Evolutionary conservation across 75 land plant species (phyloP).

Genomic region (Picea glauca): DNA sequence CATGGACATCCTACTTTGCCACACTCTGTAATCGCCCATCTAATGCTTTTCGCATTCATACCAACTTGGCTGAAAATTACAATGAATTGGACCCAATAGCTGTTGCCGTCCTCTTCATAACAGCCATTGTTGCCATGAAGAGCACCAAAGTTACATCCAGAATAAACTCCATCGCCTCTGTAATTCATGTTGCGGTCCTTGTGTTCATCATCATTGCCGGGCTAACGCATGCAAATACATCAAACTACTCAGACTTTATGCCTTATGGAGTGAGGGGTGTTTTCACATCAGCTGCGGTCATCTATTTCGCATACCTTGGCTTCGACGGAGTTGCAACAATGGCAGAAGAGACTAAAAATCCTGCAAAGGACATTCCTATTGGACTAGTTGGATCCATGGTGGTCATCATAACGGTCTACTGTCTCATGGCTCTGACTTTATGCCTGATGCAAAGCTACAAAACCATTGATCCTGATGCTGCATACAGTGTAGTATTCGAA

Average conservation of each 20-base stretch:
- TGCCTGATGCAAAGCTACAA: slow-evolving; percentile 37
- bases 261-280: slow-evolving; percentile 67
- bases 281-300: slow-evolving; percentile 49
- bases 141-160: slow-evolving; percentile 67
- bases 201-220: slow-evolving; percentile 73
- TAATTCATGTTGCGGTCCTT: slow-evolving; percentile 56
- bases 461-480: slow-evolving; percentile 41
- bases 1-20: slow-evolving; percentile 84
- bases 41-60: slow-evolving; percentile 55
- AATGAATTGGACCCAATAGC: slow-evolving; percentile 70
- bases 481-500: slow-evolving; percentile 50
- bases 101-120: slow-evolving; percentile 35
- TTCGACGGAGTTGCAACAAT: slow-evolving; percentile 77
- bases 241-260: slow-evolving; percentile 39
- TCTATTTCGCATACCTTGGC: slow-evolving; percentile 58
- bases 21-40: slow-evolving; percentile 51
- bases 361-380: slow-evolving; percentile 60
- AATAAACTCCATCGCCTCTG: slow-evolving; percentile 64
- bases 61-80: slow-evolving; percentile 33
- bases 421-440: slow-evolving; percentile 48
- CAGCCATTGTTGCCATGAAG: slow-evolving; percentile 35
- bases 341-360: slow-evolving; percentile 74
- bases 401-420: slow-evolving; percentile 35
- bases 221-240: slow-evolving; percentile 53
- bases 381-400: slow-evolving; percentile 65